Conservation (phyloP, 352 stramenopile species). For the Globisporangium heterothallicum region DNA sequence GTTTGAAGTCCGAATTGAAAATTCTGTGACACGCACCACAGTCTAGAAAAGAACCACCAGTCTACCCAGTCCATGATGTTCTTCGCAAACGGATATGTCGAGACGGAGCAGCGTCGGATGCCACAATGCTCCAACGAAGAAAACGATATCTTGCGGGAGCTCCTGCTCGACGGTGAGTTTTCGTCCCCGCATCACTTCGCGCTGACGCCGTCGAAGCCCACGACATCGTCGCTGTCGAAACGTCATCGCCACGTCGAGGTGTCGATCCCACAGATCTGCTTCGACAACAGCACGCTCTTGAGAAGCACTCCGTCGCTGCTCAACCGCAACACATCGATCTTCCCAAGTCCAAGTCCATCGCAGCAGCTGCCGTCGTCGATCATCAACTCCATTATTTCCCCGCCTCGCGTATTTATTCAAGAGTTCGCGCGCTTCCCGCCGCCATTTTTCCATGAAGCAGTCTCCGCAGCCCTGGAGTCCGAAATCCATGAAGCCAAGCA, state of each 20-base stretch:
- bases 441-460: constrained; percentile 60
- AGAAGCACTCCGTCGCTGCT: constrained; percentile 55
- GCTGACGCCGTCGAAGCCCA: constrained; percentile 38
- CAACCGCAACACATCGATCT: constrained; percentile 30
- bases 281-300: constrained; percentile 57
- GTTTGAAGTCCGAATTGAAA: constrained; percentile 11
- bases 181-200: constrained; percentile 51
- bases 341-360: constrained; percentile 26
- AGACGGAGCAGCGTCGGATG: constrained; percentile 48
- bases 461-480: constrained; percentile 13
- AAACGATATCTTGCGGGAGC: constrained; percentile 68
- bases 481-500: constrained; percentile 21
- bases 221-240: constrained; percentile 30
- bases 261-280: constrained; percentile 68
- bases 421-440: constrained; percentile 59
- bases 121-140: constrained; percentile 45
- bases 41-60: constrained; percentile 12
- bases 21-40: constrained; percentile 8
- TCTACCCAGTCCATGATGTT: constrained; percentile 40
- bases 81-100: constrained; percentile 63
- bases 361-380: constrained; percentile 26
- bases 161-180: constrained; percentile 67
- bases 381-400: constrained; percentile 69
- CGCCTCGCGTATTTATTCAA: constrained; percentile 69
- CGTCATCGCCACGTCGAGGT: constrained; percentile 49